A percentile compares a stretch with the other conserved stretches of the same genome.
These are phyloP conservation scores for Phialophora macrospora DNA, from an alignment of 2,329 filamentous ascomycete species.

Conservation along the genomic window DNA sequence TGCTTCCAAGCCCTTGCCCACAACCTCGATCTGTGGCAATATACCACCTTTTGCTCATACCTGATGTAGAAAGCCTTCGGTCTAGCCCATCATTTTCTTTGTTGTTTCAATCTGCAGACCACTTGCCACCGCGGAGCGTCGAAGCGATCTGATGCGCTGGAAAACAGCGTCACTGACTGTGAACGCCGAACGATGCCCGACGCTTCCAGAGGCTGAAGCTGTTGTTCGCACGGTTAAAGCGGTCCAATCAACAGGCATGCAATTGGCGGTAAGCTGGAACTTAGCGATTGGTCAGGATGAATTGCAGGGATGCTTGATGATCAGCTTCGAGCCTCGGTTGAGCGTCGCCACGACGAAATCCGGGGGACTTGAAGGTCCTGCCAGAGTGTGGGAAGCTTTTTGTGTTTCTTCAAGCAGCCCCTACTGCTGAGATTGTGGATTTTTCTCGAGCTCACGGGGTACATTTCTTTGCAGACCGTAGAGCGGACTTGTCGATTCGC, in stretches of 20 bases:
- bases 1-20: background rate
- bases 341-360: background rate
- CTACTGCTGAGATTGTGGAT: background rate
- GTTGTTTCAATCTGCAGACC: background rate
- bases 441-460: background rate
- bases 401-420: background rate
- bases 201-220: background rate
- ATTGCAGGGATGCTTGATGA: background rate
- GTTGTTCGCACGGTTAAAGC: background rate
- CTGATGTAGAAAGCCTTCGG: too few species aligned
- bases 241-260: background rate
- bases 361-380: background rate
- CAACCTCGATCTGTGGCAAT: background rate
- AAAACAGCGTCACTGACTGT: background rate
- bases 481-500: background rate
- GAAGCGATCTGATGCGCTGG: background rate
- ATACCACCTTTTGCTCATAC: background rate
- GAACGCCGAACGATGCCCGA: constrained; percentile 7
- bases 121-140: background rate
- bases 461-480: background rate
- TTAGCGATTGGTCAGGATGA: background rate
- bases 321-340: background rate
- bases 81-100: too few species aligned
- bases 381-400: background rate
- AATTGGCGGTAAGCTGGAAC: background rate